phyloP scores from a whole-genome alignment of 305 asterid genomes.

The Withania somnifera region DNA sequence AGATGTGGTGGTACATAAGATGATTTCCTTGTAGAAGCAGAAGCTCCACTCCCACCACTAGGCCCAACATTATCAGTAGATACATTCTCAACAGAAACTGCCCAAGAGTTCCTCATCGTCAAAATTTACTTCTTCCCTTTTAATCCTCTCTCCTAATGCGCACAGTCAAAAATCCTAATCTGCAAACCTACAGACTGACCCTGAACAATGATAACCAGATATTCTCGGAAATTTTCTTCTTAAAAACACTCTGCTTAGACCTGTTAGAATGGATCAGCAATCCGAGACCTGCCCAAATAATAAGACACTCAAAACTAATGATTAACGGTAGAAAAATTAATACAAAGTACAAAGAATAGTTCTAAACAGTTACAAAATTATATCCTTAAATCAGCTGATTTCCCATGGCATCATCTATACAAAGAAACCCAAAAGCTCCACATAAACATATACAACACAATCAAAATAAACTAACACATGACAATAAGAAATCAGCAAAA shows the following conservation, averaged over 20 bases:
- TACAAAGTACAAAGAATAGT: background rate
- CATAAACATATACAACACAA: background rate
- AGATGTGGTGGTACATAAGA: constrained; percentile 80
- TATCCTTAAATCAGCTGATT: background rate
- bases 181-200: too few species aligned
- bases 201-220: background rate
- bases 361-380: background rate
- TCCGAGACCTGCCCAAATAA: background rate
- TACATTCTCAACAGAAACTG: constrained; percentile 60
- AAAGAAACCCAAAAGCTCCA: background rate
- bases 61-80: constrained; percentile 32
- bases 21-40: constrained; percentile 36
- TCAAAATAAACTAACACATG: background rate
- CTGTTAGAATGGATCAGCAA: background rate
- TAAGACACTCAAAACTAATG: background rate
- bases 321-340: background rate
- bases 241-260: background rate
- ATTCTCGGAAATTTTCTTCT: background rate
- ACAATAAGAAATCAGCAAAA: background rate
- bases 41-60: constrained; percentile 31
- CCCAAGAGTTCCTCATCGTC: constrained; percentile 68
- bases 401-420: background rate
- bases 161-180: too few species aligned
- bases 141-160: background rate
- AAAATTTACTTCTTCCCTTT: background rate